phyloP scores from a whole-genome alignment of 352 stramenopile genomes.

The Aphanomyces euteiches region DNA sequence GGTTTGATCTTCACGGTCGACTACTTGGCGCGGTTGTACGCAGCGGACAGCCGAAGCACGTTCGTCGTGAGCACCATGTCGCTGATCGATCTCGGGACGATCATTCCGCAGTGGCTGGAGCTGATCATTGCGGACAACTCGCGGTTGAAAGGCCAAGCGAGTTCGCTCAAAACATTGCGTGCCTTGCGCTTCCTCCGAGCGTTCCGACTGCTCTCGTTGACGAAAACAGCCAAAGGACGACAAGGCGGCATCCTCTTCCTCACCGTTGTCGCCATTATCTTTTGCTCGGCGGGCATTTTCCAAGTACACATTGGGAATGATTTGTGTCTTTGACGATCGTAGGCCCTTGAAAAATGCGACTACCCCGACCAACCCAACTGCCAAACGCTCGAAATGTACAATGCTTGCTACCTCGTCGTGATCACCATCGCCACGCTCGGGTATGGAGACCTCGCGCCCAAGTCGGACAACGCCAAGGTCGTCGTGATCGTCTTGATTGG shows the following conservation, averaged over 20 bases:
- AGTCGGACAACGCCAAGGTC: constrained; percentile 37
- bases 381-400: constrained; percentile 70
- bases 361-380: constrained; percentile 41
- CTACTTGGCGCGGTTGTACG: constrained; percentile 40
- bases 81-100: constrained; percentile 49
- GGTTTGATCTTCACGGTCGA: constrained; percentile 25
- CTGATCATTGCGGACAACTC: constrained; percentile 34
- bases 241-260: constrained; percentile 52
- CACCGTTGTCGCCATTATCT: constrained; percentile 57
- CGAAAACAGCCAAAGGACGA: constrained; percentile 54
- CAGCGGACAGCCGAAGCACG: constrained; percentile 51
- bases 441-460: constrained; percentile 29
- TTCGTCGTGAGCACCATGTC: constrained; percentile 64
- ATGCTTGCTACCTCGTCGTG: constrained; percentile 78
- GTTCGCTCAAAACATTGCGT: constrained; percentile 61
- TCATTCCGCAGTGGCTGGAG: constrained; percentile 46
- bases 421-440: constrained; percentile 82
- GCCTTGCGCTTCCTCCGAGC: constrained; percentile 55
- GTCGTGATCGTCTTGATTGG: constrained; percentile 70
- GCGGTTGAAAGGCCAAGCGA: constrained; percentile 47
- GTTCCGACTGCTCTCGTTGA: constrained; percentile 55
- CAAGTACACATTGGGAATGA: constrained; percentile 36
- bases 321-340: background rate
- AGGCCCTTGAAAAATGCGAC: constrained; percentile 22
- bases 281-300: constrained; percentile 57